Evolutionary conservation across 495 filamentous ascomycete species (phyloP), one percentile per base, ranked within the genome.

Genomic region (Trichoderma reesei): DNA sequence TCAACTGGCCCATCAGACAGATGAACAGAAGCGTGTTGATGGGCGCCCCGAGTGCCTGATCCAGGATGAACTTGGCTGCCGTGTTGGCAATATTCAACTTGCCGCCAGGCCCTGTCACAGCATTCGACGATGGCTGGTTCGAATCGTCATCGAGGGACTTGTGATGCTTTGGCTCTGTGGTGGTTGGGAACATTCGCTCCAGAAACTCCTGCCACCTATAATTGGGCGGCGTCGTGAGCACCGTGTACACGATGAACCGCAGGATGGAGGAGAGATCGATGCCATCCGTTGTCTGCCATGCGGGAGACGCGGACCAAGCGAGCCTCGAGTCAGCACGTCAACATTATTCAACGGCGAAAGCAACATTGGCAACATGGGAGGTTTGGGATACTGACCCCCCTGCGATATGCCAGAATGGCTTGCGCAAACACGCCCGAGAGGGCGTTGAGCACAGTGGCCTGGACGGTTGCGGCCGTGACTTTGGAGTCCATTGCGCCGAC

Each of bases 141-240:
- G n/a, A n/a, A n/a, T n/a, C 16, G 6, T 34, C 51, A 9, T 56
- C 34, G 4, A 13, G 1, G 6, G 7, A 1, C 3, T 56, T 33
- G 20, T 56, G 10, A 11, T 56, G 20, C 51, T 34, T 56, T 34
- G 51, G 9, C 51, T 56, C 51, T 11, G 51, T 56, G 1, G 51
- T 56, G 51, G 51, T 56, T 11, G 51, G 51, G 34, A 56, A 56
- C 26, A 26, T 56, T 9, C 10, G 51, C 31, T 56, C 51, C 10
- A 56, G 51, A 9, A 56, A 56, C 51, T 56, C 51, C 51, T 56
- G 51, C 51, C 51, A 56, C 18, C 51, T 56, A 56, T 56, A 56
- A 26, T 56, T 56, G 20, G 51, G 51, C 31, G 51, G 51, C 20
- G 51, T 56, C 16, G 51, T 56, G 51, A 56, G 51, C 51, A 56